These are phyloP conservation scores for Oryza nivara DNA, from an alignment of 176 grass and related monocot species.

Conservation along the genomic window DNA sequence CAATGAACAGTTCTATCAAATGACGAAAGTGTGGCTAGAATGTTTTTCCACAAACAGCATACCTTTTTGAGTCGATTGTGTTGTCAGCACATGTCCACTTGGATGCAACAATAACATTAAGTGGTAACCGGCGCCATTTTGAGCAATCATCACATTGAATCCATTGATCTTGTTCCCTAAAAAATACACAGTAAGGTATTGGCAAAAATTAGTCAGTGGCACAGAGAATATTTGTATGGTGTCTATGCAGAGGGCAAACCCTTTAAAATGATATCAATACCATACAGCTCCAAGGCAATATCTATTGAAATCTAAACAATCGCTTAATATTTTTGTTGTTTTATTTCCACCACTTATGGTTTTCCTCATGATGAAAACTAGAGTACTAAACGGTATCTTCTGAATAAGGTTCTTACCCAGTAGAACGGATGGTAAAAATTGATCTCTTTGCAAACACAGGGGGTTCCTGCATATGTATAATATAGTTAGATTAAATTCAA, in stretches of 20 bases:
- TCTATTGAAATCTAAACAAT: background rate
- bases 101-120: slow-evolving; percentile 83
- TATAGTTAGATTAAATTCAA: slow-evolving; percentile 32
- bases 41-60: background rate
- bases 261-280: background rate
- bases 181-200: slow-evolving; percentile 37
- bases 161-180: slow-evolving; percentile 99
- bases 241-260: slow-evolving; percentile 15
- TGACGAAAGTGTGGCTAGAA: background rate
- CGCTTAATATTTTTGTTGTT: background rate
- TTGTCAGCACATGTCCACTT: slow-evolving; percentile 90
- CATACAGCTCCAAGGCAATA: background rate
- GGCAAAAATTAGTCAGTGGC: background rate
- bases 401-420: slow-evolving; percentile 64
- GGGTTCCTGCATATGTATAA: slow-evolving; percentile 72
- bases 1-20: background rate
- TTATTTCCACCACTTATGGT: background rate
- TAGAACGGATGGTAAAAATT: slow-evolving; percentile 81
- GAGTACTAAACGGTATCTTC: background rate
- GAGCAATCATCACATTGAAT: slow-evolving; percentile 94
- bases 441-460: slow-evolving; percentile 98
- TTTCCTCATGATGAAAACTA: background rate
- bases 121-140: slow-evolving; percentile 92
- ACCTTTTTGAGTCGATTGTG: slow-evolving; percentile 77
- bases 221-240: background rate